Evolutionary conservation across 176 grass and related monocot genomes (phyloP).

Genomic region (Zizania latifolia): DNA sequence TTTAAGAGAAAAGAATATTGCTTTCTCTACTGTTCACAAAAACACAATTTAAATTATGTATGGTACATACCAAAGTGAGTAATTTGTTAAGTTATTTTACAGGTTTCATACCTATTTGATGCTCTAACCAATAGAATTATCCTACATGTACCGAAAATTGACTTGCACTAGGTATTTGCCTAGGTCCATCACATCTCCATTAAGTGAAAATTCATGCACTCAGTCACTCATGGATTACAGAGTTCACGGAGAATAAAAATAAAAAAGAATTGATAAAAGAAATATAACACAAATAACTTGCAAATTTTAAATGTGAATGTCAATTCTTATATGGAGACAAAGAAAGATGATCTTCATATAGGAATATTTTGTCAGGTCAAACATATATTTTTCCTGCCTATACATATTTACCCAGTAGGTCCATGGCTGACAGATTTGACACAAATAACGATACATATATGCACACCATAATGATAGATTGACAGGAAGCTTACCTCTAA

Average conservation of each 20-base stretch:
- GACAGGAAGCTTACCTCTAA: neutral
- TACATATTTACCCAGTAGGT: neutral
- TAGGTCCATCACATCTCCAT: neutral
- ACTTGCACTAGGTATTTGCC: neutral
- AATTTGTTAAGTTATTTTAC: no score
- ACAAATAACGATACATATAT: neutral
- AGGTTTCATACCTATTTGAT: no score
- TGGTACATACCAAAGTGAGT: no score
- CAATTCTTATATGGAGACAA: neutral
- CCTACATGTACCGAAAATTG: no score
- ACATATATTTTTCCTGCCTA: neutral
- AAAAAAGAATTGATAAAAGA: neutral
- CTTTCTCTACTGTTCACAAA: no score
- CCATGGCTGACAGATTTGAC: neutral
- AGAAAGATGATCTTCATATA: neutral
- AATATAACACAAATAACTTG: neutral
- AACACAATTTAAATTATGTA: no score
- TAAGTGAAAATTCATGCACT: neutral
- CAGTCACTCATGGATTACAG: neutral
- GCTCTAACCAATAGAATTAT: no score
- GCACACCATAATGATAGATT: neutral
- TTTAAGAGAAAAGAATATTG: no score
- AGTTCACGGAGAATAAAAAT: neutral
- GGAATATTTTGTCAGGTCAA: neutral
- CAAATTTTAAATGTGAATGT: neutral